phyloP scores from a whole-genome alignment of 169 alveolate species.

The Plasmodium knowlesi region DNA sequence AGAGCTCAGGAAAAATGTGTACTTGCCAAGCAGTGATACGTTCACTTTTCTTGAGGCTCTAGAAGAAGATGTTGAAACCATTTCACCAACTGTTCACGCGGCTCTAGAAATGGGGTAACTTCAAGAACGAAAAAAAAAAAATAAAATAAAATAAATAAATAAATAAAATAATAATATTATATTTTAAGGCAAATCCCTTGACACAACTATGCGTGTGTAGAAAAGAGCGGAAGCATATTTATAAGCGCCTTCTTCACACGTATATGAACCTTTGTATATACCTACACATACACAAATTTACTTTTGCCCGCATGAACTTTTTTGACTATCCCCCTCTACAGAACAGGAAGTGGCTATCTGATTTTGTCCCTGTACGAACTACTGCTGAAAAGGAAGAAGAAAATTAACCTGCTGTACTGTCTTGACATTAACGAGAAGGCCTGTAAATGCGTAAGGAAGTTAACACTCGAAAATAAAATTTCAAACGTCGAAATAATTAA shows the following conservation, averaged over 20 bases:
- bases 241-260: background rate
- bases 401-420: conserved; percentile 30
- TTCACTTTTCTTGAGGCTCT: conserved; percentile 80
- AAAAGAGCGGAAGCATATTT: background rate
- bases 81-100: conserved; percentile 21
- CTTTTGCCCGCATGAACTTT: background rate
- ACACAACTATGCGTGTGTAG: background rate
- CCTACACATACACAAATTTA: background rate
- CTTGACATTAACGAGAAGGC: conserved; percentile 61
- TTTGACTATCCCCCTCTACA: background rate
- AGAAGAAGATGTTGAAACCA: conserved; percentile 65
- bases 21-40: conserved; percentile 84
- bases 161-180: no score
- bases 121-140: background rate
- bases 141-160: no score
- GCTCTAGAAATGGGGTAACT: conserved; percentile 71
- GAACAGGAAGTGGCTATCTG: conserved; percentile 65
- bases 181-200: background rate
- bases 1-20: conserved; percentile 70
- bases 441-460: conserved; percentile 46
- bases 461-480: conserved; percentile 15
- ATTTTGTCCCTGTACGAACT: conserved; percentile 29
- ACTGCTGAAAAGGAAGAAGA: conserved; percentile 35
- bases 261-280: background rate
- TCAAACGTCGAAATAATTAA: conserved; percentile 54